Evolutionary conservation across 495 filamentous ascomycete species (phyloP), one percentile per base, ranked within the genome.

Genomic region (Bryoglossum gracile): DNA sequence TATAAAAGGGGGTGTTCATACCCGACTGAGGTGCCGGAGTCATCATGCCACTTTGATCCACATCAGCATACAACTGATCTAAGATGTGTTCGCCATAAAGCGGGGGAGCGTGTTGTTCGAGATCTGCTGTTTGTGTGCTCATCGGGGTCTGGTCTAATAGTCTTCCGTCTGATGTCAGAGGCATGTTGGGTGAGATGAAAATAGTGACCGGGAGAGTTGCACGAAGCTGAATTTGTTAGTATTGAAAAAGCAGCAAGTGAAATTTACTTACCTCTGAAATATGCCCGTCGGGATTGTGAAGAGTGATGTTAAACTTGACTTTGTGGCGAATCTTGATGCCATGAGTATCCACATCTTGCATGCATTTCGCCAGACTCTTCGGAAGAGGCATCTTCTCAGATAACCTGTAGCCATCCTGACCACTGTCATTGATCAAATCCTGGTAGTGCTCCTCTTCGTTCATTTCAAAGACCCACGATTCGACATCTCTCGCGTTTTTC

Each of bases 201-300:
- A 98, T 81, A 24, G 83, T 83, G 24, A 98, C 76, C 3, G 89
- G 87, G 19, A 96, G 75, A 14, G 84, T 87, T 34, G 87, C 88
- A 16, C 89, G 85, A 39, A 96, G 77, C 78, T 61, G 30, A 3
- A 10, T 14, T 16, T 19, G 42, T 60, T 37, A 60, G 53, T 46
- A 11, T 42, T 22, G 14, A 21, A 25, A 37, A 4, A 4, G 6
- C 16, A 16, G 33, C 25, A 8, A 16, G 16, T 17, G 4, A 3
- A 24, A n/a, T 26, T 22, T 34, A 48, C 73, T 53, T 68, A 86
- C 82, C 72, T 96, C 89, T 41, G 89, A 95, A 35, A 87, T 73
- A 62, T 96, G 92, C 0, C 87, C 89, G 65, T 98, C 92, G 0
- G 92, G 91, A 55, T 97, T 96, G 54, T 87, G 82, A 24, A 98